phyloP scores from a whole-genome alignment of 257 asterid species.

The Thymus mandschuricus region DNA sequence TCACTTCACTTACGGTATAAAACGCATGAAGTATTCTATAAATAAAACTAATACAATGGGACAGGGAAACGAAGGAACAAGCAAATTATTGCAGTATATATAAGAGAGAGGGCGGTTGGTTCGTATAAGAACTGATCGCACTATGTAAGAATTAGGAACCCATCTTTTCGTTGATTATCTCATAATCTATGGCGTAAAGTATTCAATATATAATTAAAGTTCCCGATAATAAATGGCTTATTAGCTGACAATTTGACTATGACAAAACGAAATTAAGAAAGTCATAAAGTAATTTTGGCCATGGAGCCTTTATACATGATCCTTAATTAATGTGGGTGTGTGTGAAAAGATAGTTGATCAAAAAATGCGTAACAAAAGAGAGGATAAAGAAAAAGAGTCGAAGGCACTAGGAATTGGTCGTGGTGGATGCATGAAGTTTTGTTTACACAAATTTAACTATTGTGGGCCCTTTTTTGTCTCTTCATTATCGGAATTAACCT shows the following conservation, averaged over 20 bases:
- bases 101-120: too few species aligned
- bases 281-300: neutral
- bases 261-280: neutral
- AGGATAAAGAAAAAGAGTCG: neutral
- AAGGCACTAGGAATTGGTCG: conserved; percentile 29
- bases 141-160: too few species aligned
- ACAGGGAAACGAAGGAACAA: too few species aligned
- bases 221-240: neutral
- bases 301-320: too few species aligned
- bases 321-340: neutral
- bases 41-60: too few species aligned
- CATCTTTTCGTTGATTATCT: too few species aligned
- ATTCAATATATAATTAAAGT: neutral
- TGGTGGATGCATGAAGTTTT: conserved; percentile 35
- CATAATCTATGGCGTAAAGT: too few species aligned
- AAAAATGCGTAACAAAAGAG: neutral
- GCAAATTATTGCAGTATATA: too few species aligned
- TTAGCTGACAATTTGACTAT: neutral
- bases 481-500: conserved; percentile 27
- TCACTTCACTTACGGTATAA: too few species aligned
- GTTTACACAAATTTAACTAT: conserved; percentile 32
- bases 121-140: too few species aligned
- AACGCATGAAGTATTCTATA: too few species aligned
- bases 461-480: conserved; percentile 34
- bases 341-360: neutral